Conservation (phyloP, 805 yeast genomes). For the Alloascoidea africana region DNA sequence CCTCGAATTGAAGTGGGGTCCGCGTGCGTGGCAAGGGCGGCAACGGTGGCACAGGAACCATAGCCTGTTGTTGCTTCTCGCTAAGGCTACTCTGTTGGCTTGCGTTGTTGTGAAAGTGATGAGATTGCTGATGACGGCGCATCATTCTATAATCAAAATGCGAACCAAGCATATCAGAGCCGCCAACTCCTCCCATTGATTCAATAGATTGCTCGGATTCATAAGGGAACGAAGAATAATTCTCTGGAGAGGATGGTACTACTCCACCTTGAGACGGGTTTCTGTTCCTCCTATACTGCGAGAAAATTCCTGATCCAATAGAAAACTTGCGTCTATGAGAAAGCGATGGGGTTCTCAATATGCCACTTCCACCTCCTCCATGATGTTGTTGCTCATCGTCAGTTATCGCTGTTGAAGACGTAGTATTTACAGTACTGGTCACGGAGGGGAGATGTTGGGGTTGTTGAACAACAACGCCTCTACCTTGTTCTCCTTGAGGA, state of each 20-base stretch:
- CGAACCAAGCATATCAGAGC: not conserved
- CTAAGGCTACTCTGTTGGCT: not conserved
- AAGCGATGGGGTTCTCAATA: not conserved
- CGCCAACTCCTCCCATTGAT: not conserved
- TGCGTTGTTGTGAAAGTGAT: not conserved
- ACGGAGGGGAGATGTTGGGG: not conserved
- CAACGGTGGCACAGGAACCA: no score
- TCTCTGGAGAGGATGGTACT: not conserved
- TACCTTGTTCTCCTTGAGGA: not conserved
- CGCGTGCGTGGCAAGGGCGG: conserved; percentile 10
- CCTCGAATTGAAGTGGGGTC: conserved; percentile 75
- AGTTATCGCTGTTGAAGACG: not conserved
- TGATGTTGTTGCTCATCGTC: not conserved
- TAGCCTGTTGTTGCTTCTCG: no score
- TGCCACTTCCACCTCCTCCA: not conserved
- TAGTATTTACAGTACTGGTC: not conserved
- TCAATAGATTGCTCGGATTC: not conserved
- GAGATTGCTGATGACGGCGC: not conserved
- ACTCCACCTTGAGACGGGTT: not conserved
- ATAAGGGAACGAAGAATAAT: not conserved
- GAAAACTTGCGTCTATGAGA: not conserved
- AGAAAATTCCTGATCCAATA: not conserved
- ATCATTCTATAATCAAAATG: not conserved
- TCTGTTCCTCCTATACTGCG: not conserved
- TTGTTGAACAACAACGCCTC: not conserved